Percentiles rank a stretch among this genome's conserved stretches.
Evolutionary conservation across 208 protist species (phyloP).

Genomic region (Herpetomonas samuelpessoai): DNA sequence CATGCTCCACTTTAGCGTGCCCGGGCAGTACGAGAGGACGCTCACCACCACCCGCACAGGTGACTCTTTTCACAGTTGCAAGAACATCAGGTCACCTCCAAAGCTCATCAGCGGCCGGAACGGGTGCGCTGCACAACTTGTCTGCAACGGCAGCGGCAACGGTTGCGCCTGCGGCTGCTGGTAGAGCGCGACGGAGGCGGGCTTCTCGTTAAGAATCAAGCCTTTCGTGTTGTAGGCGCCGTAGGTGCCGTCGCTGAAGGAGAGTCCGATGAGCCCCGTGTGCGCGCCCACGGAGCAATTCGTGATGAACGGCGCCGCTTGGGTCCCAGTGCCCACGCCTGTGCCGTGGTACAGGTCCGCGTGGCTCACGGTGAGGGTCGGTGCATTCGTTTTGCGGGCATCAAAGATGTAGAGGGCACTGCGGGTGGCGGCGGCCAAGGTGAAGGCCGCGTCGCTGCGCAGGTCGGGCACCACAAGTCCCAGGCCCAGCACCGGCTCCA

Average conservation of each 20-base stretch:
- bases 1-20: no score
- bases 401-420: constrained; percentile 68
- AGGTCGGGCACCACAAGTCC: constrained; percentile 24
- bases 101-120: constrained; percentile 68
- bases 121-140: constrained; percentile 69
- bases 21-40: no score
- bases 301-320: constrained; percentile 33
- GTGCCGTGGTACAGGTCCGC: constrained; percentile 32
- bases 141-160: constrained; percentile 25
- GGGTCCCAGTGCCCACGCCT: not conserved
- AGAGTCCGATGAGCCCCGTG: constrained; percentile 70
- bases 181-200: constrained; percentile 32
- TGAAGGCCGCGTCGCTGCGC: constrained; percentile 23
- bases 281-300: constrained; percentile 63
- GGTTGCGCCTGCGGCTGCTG: constrained; percentile 15
- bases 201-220: constrained; percentile 45
- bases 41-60: not conserved
- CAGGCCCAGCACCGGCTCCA: constrained; percentile 35
- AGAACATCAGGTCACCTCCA: constrained; percentile 71
- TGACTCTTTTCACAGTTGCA: constrained; percentile 39
- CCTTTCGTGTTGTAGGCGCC: constrained; percentile 67
- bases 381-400: constrained; percentile 58
- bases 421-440: constrained; percentile 52
- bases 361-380: constrained; percentile 27
- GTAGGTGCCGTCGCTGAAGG: constrained; percentile 77